phyloP scores from a whole-genome alignment of 345 rosid species.

The Clarkia xantiana region DNA sequence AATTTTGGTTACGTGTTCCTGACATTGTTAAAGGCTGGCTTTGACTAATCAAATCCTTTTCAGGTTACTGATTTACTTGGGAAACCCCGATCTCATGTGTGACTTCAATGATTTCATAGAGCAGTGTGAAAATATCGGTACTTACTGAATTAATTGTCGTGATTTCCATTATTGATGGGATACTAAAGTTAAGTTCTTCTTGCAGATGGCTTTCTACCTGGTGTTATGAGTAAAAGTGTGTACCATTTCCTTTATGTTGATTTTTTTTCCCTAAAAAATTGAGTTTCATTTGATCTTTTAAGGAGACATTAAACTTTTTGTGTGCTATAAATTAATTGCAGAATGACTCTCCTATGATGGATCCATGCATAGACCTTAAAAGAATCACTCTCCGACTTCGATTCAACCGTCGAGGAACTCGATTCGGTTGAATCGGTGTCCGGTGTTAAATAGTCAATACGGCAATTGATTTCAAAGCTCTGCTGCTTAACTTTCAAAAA shows the following conservation, averaged over 20 bases:
- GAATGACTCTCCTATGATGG: conserved; percentile 54
- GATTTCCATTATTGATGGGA: conserved; percentile 7
- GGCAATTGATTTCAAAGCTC: too few relatives aligned
- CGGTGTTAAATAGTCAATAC: too few relatives aligned
- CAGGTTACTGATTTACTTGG: conserved; percentile 91
- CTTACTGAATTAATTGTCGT: conserved; percentile 10
- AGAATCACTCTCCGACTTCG: too few relatives aligned
- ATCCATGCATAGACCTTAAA: conserved; percentile 38
- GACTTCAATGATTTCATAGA: conserved; percentile 82
- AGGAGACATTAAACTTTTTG: not conserved
- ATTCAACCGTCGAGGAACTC: too few relatives aligned
- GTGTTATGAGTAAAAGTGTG: conserved; percentile 91
- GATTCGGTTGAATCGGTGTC: too few relatives aligned
- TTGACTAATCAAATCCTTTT: not conserved
- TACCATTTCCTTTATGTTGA: conserved; percentile 7
- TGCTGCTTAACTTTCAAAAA: too few relatives aligned
- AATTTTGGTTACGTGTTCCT: too few relatives aligned
- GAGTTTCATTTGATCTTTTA: too few relatives aligned
- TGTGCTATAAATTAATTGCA: conserved; percentile 17
- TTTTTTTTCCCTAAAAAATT: not conserved
- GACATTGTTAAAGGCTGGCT: too few relatives aligned
- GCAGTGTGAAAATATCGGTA: conserved; percentile 86
- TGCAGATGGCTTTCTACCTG: conserved; percentile 92
- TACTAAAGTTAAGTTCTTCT: conserved; percentile 19
- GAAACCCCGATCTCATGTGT: conserved; percentile 84